Base-by-base conservation (phyloP, 306 rosid species). In the Vachellia collinsii region DNA sequence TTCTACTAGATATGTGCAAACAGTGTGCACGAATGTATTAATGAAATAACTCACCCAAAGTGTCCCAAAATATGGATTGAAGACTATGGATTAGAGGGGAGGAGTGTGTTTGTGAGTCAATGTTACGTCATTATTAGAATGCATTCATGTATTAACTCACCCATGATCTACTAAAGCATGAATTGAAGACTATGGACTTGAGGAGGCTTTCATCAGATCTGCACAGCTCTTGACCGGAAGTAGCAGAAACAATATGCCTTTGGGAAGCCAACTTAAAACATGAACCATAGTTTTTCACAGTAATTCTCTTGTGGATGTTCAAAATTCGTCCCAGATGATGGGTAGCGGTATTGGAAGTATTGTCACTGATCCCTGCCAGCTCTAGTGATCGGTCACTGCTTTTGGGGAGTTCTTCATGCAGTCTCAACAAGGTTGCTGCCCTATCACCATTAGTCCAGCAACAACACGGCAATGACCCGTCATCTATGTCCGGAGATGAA, bases 371-470 rank as follows among this genome's bases (percentile, higher is more conserved):
- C 64, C 65, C 81, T 19, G 34, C 29, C 76, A 63, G 69, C 69
- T 85, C 82, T 7, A 58, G 66, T 51, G 61, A 75, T 87, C 81
- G 34, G 54, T 17, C 59, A 59, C 78, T 34, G 34, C 75, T 84
- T 70, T 44, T 47, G 13, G 92, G 88, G 79, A 80, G 86, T 66
- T 85, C 79, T 82, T 91, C 94, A 72, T 83, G 82, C 70, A 95
- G 81, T 90, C 94, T 87, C 80, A 93, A 86, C 75, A 95, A 87
- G 77, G 90, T 84, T 77, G 93, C 91, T 6, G 97, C 98, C 83
- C 88, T 89, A 78, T 93, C 94, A 82, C 88, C 92, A 69, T 85
- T 83, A 74, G 95, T 89, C 99, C 99, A 95, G 87, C 99, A 93
- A 85, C 82, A 85, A 78, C 97, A 90, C 22, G 84, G 81, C 47